Conservation (phyloP, 2,329 filamentous ascomycete genomes). For the Neofusicoccum umdonicola region DNA sequence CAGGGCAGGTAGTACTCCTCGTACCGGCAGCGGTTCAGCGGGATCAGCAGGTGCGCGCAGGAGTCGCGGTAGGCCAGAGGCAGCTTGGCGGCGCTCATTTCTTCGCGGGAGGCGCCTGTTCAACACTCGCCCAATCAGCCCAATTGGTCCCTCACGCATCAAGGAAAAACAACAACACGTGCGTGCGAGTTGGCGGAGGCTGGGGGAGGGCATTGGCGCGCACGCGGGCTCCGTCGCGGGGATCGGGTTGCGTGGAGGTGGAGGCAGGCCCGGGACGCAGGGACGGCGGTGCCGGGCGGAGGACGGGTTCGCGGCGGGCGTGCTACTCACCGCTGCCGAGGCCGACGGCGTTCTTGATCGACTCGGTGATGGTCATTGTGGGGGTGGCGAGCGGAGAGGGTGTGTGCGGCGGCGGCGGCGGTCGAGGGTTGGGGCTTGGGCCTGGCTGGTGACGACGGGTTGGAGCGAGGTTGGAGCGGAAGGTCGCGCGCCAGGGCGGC, state of each 20-base stretch:
- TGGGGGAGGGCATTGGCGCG: background rate
- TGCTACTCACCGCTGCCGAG: slow-evolving; percentile 32
- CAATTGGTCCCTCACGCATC: too few species aligned
- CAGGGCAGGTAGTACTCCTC: slow-evolving; percentile 93
- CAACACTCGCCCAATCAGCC: background rate
- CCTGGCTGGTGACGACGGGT: background rate
- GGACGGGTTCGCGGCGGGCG: background rate
- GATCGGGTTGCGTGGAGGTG: background rate
- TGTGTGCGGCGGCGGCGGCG: background rate
- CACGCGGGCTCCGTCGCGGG: too few species aligned
- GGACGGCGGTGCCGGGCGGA: background rate
- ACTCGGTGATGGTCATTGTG: slow-evolving; percentile 43
- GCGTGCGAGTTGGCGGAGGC: background rate
- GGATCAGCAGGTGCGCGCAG: slow-evolving; percentile 92
- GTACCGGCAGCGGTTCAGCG: slow-evolving; percentile 89
- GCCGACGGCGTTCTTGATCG: slow-evolving; percentile 49
- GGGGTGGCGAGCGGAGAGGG: background rate
- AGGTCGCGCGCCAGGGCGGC: too few species aligned
- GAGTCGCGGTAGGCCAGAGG: slow-evolving; percentile 91
- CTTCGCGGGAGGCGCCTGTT: slow-evolving; percentile 60
- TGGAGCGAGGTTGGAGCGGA: background rate
- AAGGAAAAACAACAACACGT: too few species aligned
- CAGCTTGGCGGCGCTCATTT: slow-evolving; percentile 88
- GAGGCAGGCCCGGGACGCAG: background rate
- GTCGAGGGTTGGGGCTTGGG: background rate